Conservation (phyloP, 73 alveolate genomes). For the Stentor coeruleus region DNA sequence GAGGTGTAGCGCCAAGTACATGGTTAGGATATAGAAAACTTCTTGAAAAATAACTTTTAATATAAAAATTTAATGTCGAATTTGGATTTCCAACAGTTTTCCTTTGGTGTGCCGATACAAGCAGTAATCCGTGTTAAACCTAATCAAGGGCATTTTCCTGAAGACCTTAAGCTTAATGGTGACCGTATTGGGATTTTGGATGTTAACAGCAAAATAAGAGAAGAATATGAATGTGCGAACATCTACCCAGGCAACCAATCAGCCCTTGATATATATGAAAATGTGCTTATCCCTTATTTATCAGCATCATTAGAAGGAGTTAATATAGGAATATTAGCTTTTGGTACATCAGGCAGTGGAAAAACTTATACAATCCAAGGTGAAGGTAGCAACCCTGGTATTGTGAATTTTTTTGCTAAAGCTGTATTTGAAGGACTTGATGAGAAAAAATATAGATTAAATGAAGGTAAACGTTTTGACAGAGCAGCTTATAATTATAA, state of each 20-base stretch:
- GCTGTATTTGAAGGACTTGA: conserved; percentile 90
- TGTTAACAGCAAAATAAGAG: conserved; percentile 59
- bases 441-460: conserved; percentile 68
- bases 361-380: conserved; percentile 96
- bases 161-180: conserved; percentile 52
- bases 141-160: conserved; percentile 46
- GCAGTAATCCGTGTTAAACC: conserved; percentile 45
- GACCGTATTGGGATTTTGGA: conserved; percentile 56
- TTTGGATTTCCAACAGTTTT: conserved; percentile 1
- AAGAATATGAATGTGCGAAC: conserved; percentile 61
- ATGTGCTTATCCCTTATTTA: conserved; percentile 47
- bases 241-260: conserved; percentile 50
- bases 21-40: background rate
- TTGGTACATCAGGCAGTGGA: conserved; percentile 98
- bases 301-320: conserved; percentile 77
- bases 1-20: background rate
- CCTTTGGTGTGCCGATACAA: conserved; percentile 30
- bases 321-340: conserved; percentile 87
- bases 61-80: too few species aligned
- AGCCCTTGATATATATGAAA: conserved; percentile 49
- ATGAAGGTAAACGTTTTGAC: conserved; percentile 69
- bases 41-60: too few species aligned
- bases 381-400: conserved; percentile 91
- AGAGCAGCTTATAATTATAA: conserved; percentile 74
- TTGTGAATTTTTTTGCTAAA: conserved; percentile 77